Conservation (phyloP, 352 stramenopile genomes). For the Phytophthora hibernalis region DNA sequence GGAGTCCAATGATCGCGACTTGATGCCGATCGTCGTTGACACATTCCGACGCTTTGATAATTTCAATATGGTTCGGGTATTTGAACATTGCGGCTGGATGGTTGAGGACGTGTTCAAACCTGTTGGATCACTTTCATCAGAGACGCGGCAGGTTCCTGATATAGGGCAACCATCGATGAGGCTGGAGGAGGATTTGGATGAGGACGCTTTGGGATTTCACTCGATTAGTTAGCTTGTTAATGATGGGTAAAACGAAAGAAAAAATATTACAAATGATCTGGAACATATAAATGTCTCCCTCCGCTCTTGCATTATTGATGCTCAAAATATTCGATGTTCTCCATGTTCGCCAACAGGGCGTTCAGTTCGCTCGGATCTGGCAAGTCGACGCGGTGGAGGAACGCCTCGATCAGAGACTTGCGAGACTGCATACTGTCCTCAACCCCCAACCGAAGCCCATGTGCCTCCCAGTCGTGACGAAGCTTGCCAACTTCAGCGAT, state of each 20-base stretch:
- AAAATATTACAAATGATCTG: too few relatives aligned
- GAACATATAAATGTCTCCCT: too few relatives aligned
- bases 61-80: background rate
- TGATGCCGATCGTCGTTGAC: background rate
- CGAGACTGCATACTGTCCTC: background rate
- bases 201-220: background rate
- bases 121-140: constrained; percentile 4
- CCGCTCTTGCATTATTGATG: too few relatives aligned
- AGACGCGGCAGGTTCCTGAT: background rate
- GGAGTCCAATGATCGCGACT: constrained; percentile 5
- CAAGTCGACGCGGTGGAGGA: constrained; percentile 1
- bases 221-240: background rate
- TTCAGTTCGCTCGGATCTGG: constrained; percentile 3
- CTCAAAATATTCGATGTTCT: constrained; percentile 27
- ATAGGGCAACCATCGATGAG: too few relatives aligned
- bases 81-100: constrained; percentile 25
- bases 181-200: too few relatives aligned
- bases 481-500: constrained; percentile 8
- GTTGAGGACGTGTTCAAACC: constrained; percentile 19
- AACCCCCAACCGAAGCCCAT: constrained; percentile 5
- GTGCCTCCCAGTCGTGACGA: constrained; percentile 3
- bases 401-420: constrained; percentile 12
- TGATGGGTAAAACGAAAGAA: too few relatives aligned
- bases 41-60: constrained; percentile 16
- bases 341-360: constrained; percentile 14